Percentiles rank a stretch among this genome's conserved stretches.
phyloP scores from a whole-genome alignment of 129 eudicot genomes.

The Escallonia herrerae region DNA sequence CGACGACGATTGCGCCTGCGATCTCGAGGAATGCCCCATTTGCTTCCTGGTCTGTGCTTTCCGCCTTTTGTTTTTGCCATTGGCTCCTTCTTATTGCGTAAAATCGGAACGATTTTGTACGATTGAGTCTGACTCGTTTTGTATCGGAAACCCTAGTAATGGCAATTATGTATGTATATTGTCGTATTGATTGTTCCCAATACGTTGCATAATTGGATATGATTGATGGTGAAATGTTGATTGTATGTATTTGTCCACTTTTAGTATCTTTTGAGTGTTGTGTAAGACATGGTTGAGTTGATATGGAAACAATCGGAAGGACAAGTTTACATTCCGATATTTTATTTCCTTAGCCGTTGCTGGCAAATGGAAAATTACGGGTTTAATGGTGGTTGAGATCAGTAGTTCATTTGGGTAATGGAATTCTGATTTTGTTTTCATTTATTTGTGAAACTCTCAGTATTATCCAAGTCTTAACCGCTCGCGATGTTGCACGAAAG shows the following conservation, averaged over 20 bases:
- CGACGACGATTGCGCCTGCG: slow-evolving; percentile 65
- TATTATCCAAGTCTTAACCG: slow-evolving; percentile 95
- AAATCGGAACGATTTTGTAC: too few relatives aligned
- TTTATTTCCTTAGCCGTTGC: background rate
- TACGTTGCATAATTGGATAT: background rate
- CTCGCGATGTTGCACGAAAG: slow-evolving; percentile 92
- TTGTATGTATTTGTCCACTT: too few relatives aligned
- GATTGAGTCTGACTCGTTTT: too few relatives aligned
- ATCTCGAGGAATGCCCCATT: slow-evolving; percentile 98
- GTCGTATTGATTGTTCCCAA: background rate
- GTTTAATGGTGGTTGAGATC: background rate
- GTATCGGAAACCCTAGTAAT: too few relatives aligned
- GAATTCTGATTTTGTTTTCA: slow-evolving; percentile 7
- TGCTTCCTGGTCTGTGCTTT: slow-evolving; percentile 82
- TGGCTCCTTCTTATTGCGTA: too few relatives aligned
- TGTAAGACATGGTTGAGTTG: too few relatives aligned
- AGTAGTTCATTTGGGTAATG: background rate
- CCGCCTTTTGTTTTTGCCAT: background rate
- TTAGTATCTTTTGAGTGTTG: too few relatives aligned
- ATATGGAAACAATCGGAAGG: too few relatives aligned
- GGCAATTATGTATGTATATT: too few relatives aligned
- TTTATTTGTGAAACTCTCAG: slow-evolving; percentile 30
- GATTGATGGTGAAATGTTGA: too few relatives aligned
- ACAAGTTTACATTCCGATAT: too few relatives aligned
- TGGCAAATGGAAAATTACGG: background rate